These are phyloP conservation scores for Fusarium heterosporum DNA, from an alignment of 2,329 filamentous ascomycete genomes.

Conservation along the genomic window DNA sequence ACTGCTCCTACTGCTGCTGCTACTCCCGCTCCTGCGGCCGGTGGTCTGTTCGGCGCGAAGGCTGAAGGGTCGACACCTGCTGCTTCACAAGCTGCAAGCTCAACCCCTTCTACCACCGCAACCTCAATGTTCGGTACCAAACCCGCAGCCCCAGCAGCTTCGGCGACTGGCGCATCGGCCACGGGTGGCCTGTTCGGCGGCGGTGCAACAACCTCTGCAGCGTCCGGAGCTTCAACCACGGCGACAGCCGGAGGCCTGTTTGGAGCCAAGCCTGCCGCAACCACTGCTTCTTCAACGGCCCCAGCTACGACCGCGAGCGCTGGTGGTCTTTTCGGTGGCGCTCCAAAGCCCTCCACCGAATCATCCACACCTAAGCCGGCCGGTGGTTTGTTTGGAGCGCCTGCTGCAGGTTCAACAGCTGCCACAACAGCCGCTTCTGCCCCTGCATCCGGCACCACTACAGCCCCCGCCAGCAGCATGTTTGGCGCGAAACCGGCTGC, in stretches of 20 bases:
- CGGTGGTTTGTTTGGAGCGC: constrained; percentile 44
- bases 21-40: constrained; percentile 42
- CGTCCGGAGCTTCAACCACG: constrained; percentile 48
- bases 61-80: constrained; percentile 42
- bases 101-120: constrained; percentile 40
- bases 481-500: constrained; percentile 53
- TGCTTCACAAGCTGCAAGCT: constrained; percentile 36
- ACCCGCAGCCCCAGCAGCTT: constrained; percentile 52
- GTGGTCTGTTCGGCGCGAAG: constrained; percentile 42
- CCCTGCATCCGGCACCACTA: constrained; percentile 44
- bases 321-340: constrained; percentile 43
- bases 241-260: constrained; percentile 50
- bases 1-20: constrained; percentile 26
- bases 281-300: constrained; percentile 47
- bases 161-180: constrained; percentile 50
- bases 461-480: constrained; percentile 50
- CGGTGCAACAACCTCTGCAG: constrained; percentile 45
- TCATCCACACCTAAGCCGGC: constrained; percentile 42
- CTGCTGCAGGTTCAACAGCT: constrained; percentile 39
- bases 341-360: constrained; percentile 41
- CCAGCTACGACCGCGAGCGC: constrained; percentile 46
- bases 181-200: constrained; percentile 53
- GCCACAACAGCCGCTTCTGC: constrained; percentile 46
- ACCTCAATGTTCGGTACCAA: constrained; percentile 57
- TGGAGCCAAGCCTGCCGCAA: constrained; percentile 48